Base-by-base conservation (phyloP, 768 basidiomycete species). In the Omphalotus guepiniiformis region DNA sequence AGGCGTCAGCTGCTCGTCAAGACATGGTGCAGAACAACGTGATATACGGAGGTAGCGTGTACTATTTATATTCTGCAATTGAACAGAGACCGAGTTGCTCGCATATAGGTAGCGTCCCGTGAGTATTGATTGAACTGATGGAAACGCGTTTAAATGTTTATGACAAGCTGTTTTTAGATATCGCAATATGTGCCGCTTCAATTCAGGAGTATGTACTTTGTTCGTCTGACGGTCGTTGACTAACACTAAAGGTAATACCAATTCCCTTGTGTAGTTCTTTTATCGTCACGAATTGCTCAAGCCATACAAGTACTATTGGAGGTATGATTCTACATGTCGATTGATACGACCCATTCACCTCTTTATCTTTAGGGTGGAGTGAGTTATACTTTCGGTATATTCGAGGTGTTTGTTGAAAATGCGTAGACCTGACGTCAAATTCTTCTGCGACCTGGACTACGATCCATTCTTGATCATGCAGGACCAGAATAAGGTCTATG, bases 171-270 rank as follows among this genome's bases (percentile, higher is more conserved):
- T 27, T 51, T 39, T 39, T 49, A 75, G 74, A 27, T 95, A 97
- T 58, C 86, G 95, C 47, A 94, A 96, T 56, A 98, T 98, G 95
- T 97, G 95, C 64, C 82, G 95, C 15, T 98, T 82, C 70, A 93
- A 96, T 67, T 93, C 90, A 43, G 93, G 92, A 27, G 90, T 93
- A 68, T 56, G 82, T 71, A n/a, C 9, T 34, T 41, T 30, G 9
- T 46, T 29, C 8, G 18, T 40, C 18, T 29, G 12, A 19, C 15
- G 22, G 16, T 2, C 27, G 15, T 18, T 43, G 16, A 2, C 18
- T 34, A 53, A 30, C 55, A 35, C 34, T 39, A 16, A 13, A n/a
- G n/a, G n/a, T n/a, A n/a, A n/a, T n/a, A n/a, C n/a, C n/a, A n/a
- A n/a, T n/a, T n/a, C n/a, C 3, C 34, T 25, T 21, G 32, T 34